These are phyloP conservation scores for Populus alba DNA, from an alignment of 345 rosid genomes.

Conservation along the genomic window DNA sequence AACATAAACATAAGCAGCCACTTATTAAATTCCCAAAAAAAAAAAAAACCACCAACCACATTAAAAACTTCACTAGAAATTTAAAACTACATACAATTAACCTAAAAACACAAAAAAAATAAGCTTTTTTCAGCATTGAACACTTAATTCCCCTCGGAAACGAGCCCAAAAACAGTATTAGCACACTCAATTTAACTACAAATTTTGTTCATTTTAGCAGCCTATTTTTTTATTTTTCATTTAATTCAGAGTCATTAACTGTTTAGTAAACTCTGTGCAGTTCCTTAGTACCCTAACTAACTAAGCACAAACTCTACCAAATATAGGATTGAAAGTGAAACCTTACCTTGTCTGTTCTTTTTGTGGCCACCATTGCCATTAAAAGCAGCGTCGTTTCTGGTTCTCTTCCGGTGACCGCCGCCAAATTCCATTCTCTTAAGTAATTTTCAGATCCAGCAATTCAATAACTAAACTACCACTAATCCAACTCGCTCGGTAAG, in stretches of 20 bases:
- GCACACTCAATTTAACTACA: too few relatives aligned
- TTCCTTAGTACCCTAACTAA: neutral
- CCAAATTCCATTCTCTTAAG: conserved; percentile 17
- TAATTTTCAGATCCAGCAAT: neutral
- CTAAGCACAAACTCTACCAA: neutral
- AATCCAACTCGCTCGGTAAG: neutral
- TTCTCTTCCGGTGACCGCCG: conserved; percentile 28
- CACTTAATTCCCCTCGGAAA: neutral
- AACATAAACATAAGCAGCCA: neutral
- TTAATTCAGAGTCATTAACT: neutral
- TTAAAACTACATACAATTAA: neutral
- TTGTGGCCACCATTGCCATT: conserved; percentile 68
- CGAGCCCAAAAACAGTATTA: too few relatives aligned
- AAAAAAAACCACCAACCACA: neutral
- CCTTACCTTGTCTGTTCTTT: conserved; percentile 54
- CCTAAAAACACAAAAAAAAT: neutral
- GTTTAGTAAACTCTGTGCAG: neutral
- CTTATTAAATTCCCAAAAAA: neutral
- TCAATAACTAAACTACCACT: neutral
- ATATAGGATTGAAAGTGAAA: neutral
- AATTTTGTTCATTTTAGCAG: too few relatives aligned
- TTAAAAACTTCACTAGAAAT: too few relatives aligned
- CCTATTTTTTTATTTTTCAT: too few relatives aligned
- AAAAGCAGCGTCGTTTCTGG: conserved; percentile 50
- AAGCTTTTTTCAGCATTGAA: neutral